Evolutionary conservation across 345 rosid species (phyloP), one percentile per base, ranked within the genome.

Genomic region (Microcos paniculata): DNA sequence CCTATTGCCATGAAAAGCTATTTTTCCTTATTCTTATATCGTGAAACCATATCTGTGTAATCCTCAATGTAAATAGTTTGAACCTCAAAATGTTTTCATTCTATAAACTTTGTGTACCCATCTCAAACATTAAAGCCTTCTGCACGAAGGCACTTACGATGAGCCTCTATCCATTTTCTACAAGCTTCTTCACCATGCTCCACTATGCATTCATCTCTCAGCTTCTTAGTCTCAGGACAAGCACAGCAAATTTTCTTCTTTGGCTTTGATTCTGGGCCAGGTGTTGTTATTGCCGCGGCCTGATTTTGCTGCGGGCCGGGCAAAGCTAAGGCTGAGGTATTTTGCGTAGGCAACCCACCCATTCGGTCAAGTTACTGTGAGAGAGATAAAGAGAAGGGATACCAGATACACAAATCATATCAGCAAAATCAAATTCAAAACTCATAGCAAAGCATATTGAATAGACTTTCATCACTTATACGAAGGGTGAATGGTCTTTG

Each of bases 131-230:
- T 91, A 76, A 93, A 96, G 49, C 92, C 98, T 88, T 96, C 97
- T 0, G 93, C 90, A n/a, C 93, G 95, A 76, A 96, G 96, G 82
- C 98, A 93, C 51, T 55, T 75, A n/a, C 82, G 86, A 81, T 95
- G 98, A 87, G 97, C 99, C 74, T 93, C 94, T 3, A 93, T 96
- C 98, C 96, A 93, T 87, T 96, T 91, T n/a, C 81, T 81, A 78
- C 99, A 93, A 76, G 94, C 92, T 4, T 85, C 84, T 86, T 95
- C 97, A 70, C 92, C 96, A 49, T 93, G 92, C 82, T 90, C 82
- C 30, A 95, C 93, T 19, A 96, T 87, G 88, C 96, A 93, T 87
- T 90, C 97, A 48, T 95, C 99, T 82, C 99, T 90, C 58, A 95
- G 87, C 87, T 79, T 88, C 85, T 95, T 93, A 2, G 97, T 91